Evolutionary conservation across 1,284 basidiomycete genomes (phyloP).

Genomic region (Waitea zeae): DNA sequence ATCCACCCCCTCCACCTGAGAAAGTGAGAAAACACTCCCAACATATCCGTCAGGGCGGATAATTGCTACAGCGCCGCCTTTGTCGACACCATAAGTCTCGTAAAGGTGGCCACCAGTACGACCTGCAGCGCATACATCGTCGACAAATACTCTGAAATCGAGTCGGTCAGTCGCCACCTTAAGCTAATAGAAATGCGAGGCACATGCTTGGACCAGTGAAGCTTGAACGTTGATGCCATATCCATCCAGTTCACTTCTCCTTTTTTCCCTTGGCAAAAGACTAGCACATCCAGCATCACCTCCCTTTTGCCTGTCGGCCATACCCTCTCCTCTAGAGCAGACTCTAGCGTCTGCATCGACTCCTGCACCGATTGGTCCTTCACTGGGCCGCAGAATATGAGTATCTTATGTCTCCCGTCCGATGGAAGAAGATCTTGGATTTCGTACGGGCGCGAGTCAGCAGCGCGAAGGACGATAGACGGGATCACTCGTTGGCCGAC

Average conservation of each 20-base stretch:
- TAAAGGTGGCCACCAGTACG: constrained; percentile 23
- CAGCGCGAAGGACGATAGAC: constrained; percentile 40
- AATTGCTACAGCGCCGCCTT: constrained; percentile 40
- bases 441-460: constrained; percentile 43
- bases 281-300: constrained; percentile 33
- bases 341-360: constrained; percentile 26
- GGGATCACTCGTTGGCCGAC: constrained; percentile 46
- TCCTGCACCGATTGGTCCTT: constrained; percentile 19
- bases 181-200: no score
- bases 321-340: constrained; percentile 11
- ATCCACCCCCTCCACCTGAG: constrained; percentile 24
- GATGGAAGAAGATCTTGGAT: constrained; percentile 54
- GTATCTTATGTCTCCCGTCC: constrained; percentile 55
- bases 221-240: constrained; percentile 30
- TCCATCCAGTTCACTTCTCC: constrained; percentile 26
- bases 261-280: constrained; percentile 30
- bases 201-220: constrained; percentile 52
- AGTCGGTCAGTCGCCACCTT: no score
- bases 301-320: no score
- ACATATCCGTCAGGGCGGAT: constrained; percentile 67
- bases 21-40: constrained; percentile 34
- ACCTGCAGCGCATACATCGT: constrained; percentile 18
- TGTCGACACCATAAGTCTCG: constrained; percentile 32
- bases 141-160: constrained; percentile 14
- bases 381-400: constrained; percentile 51